Evolutionary conservation across 371 early-diverging fungal genomes (phyloP), one percentile per base, ranked within the genome.

Genomic region (Lichtheimia hyalospora): DNA sequence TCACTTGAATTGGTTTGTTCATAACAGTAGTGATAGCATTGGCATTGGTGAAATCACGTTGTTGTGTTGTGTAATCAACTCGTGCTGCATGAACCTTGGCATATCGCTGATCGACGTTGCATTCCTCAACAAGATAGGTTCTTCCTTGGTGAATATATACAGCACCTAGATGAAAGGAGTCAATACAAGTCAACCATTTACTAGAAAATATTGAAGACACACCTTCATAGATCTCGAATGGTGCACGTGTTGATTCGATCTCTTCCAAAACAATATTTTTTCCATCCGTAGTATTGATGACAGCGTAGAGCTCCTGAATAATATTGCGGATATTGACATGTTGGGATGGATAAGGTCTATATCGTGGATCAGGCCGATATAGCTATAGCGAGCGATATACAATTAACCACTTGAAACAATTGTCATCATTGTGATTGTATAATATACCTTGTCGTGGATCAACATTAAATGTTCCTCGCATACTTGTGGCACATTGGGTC

Each of bases 151-250:
- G 85, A 16, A 84, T 76, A 55, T 82, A 84, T 5, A 87, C 77
- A 5, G 85, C 84, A 14, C 81, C 80, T 73, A 54, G 13, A 52
- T 44, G n/a, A 6, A 16, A 61, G 58, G 10, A 34, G 34, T 34
- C 34, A 34, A 8, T 2, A 46, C 18, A 15, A 20, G 20, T 48
- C 16, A 18, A 39, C 1, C 42, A 25, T 25, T 3, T 43, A 28
- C 23, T 10, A 15, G 25, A 13, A 27, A 10, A 16, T 16, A 7
- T 3, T 18, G 10, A 15, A 18, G 18, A 40, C 20, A 21, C 58
- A 69, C 79, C 78, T 73, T 87, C 83, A 59, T 88, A 85, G 7
- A 87, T 69, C 21, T 84, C 83, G 63, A 83, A 86, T 2, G 81
- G 73, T 27, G 76, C 88, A 16, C 86, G 62, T 18, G 60, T 52